Base-by-base conservation (phyloP, 192 early-diverging fungal species). In the Mortierella claussenii region DNA sequence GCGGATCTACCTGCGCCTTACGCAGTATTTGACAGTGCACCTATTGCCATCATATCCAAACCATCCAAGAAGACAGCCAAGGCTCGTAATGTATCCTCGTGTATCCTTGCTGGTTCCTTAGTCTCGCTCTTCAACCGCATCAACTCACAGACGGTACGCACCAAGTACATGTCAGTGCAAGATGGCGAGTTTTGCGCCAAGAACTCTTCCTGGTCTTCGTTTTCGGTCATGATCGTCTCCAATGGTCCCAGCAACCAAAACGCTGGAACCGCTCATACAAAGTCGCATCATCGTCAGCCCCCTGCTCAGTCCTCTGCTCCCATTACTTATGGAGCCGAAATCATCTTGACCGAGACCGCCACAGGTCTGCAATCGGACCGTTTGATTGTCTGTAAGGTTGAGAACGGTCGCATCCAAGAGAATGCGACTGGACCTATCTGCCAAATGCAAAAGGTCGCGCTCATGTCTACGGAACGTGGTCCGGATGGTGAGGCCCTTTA, bases 1-100 rank as follows among this genome's bases (percentile, higher is more conserved):
- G 61, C 80, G 40, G 73, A 76, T 23, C 31, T 66, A 5, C 64
- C 63, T 7, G 67, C 76, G 53, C 80, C 86, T 8, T 89, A 87
- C 64, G 86, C 86, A 5, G 83, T 83, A 9, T 88, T 93, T 42
- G 87, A 91, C 65, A 91, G 92, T 9, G 80, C 81, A 6, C 89
- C 93, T 8, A 88, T 97, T 47, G 80, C 87, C 18, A 94, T 96
- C 53, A 95, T 97, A 27, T 96, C 94, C 52, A 97, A 97, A 79
- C 95, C 96, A 13, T 93, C 91, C 49, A 96, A 95, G 75, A 97
- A 96, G 80, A 94, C 92, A 0, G 90, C 92, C 46, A 94, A 93
- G 82, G 89, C 91, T 8, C 85, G 90, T 63, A 92, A 93, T 80
- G 83, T 86, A 33, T 91, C 89, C 1, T 86, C 86, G 1, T 92